A percentile compares a stretch with the other conserved stretches of the same genome.
Conservation (phyloP, 495 filamentous ascomycete species). For the Neurospora sp. region DNA sequence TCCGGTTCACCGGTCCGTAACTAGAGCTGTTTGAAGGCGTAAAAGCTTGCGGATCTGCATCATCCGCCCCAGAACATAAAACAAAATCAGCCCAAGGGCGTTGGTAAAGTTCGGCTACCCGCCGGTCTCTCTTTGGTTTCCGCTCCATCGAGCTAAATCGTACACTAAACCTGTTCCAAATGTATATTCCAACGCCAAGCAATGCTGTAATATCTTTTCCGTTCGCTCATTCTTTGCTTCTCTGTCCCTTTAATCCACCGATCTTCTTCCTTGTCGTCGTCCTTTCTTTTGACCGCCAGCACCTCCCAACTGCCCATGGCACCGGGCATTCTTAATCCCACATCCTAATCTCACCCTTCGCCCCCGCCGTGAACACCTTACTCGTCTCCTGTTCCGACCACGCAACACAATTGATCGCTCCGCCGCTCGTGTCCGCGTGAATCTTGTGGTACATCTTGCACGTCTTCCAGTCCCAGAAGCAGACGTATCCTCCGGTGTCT, state of each 20-base stretch:
- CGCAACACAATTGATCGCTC: conserved; percentile 67
- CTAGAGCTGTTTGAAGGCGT: neutral
- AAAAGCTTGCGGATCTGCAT: neutral
- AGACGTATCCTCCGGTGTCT: conserved; percentile 77
- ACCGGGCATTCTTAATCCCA: conserved; percentile 62
- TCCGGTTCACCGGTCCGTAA: neutral
- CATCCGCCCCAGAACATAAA: neutral
- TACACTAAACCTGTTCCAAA: neutral
- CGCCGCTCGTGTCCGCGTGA: conserved; percentile 53
- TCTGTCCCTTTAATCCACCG: neutral
- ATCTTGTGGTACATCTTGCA: conserved; percentile 98
- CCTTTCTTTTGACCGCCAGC: too few species aligned
- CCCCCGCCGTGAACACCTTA: conserved; percentile 82
- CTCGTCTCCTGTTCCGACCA: conserved; percentile 96
- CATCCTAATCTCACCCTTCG: conserved; percentile 83
- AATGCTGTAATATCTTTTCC: neutral
- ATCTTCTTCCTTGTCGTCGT: neutral
- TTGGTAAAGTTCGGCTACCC: neutral
- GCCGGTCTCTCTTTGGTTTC: neutral
- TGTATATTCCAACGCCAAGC: neutral
- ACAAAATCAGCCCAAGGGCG: neutral
- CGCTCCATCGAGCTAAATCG: neutral
- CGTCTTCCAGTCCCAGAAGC: conserved; percentile 99
- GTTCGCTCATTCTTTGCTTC: neutral
- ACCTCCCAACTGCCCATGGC: too few species aligned